phyloP scores from a whole-genome alignment of 768 basidiomycete species.

The Floccularia luteovirens region DNA sequence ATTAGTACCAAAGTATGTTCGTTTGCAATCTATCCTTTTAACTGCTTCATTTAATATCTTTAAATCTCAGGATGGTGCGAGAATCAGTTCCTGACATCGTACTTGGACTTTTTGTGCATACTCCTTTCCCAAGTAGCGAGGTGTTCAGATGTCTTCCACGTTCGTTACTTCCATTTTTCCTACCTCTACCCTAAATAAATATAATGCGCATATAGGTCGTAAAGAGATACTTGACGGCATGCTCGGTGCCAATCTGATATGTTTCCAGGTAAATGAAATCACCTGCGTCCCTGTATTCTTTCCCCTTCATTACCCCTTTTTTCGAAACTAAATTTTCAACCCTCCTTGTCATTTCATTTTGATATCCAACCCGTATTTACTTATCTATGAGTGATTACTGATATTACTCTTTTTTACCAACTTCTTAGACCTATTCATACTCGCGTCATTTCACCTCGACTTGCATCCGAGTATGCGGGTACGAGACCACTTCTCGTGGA shows the following conservation, averaged over 20 bases:
- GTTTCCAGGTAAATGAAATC: slow-evolving; percentile 63
- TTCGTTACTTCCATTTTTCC: slow-evolving; percentile 27
- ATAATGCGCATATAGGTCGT: slow-evolving; percentile 38
- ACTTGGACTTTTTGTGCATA: slow-evolving; percentile 93
- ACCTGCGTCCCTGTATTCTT: too few relatives aligned
- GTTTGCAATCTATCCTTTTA: background rate
- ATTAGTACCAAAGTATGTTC: slow-evolving; percentile 60
- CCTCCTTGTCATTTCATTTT: background rate
- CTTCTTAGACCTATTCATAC: slow-evolving; percentile 86
- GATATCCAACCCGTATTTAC: too few relatives aligned
- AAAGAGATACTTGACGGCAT: slow-evolving; percentile 96
- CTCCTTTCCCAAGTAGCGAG: slow-evolving; percentile 95
- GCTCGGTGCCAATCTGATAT: slow-evolving; percentile 93
- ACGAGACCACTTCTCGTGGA: slow-evolving; percentile 64
- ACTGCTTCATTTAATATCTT: background rate
- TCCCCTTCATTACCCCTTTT: background rate
- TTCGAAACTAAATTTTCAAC: background rate
- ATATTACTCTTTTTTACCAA: too few relatives aligned
- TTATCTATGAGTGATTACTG: too few relatives aligned
- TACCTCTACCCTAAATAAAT: background rate
- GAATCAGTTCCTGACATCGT: slow-evolving; percentile 59
- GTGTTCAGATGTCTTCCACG: slow-evolving; percentile 92
- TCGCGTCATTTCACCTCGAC: slow-evolving; percentile 91
- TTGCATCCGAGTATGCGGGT: slow-evolving; percentile 93
- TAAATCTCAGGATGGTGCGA: slow-evolving; percentile 53